Conservation (phyloP, 441 rosid genomes). For the Corymbia calophylla region DNA sequence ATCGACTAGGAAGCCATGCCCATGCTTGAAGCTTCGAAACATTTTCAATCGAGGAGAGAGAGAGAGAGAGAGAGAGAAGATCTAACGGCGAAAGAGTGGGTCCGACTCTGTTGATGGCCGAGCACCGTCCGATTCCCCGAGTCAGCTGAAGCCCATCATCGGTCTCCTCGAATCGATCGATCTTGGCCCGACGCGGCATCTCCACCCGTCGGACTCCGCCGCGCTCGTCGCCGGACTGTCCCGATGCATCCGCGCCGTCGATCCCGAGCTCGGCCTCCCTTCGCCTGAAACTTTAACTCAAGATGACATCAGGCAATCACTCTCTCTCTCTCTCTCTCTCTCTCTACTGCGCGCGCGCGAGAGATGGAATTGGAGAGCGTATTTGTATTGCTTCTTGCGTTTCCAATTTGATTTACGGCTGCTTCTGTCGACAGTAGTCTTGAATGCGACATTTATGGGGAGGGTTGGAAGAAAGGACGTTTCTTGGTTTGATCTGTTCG, state of each 20-base stretch:
- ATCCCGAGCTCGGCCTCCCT: not conserved
- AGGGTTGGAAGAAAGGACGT: not conserved
- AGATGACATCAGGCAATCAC: not conserved
- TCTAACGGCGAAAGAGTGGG: not conserved
- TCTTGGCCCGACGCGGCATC: not conserved
- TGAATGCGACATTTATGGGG: not conserved
- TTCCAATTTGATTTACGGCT: not conserved
- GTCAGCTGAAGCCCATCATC: not conserved
- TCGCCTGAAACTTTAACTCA: not conserved
- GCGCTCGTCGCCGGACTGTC: not conserved
- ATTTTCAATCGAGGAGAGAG: no score
- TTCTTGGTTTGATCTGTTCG: not conserved
- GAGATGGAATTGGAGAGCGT: not conserved
- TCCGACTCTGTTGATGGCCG: not conserved
- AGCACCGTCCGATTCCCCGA: not conserved
- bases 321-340: not conserved
- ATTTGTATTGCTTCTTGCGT: not conserved
- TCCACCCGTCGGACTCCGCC: not conserved
- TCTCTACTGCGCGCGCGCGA: not conserved
- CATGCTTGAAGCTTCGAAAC: no score
- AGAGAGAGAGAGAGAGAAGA: not conserved
- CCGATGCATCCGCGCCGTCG: not conserved
- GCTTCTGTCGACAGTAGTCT: not conserved
- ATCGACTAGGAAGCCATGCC: no score
- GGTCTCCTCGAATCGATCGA: not conserved